A percentile compares a stretch with the other conserved stretches of the same genome.
phyloP scores from a whole-genome alignment of 768 basidiomycete genomes.

The Leccinum truebloodii region DNA sequence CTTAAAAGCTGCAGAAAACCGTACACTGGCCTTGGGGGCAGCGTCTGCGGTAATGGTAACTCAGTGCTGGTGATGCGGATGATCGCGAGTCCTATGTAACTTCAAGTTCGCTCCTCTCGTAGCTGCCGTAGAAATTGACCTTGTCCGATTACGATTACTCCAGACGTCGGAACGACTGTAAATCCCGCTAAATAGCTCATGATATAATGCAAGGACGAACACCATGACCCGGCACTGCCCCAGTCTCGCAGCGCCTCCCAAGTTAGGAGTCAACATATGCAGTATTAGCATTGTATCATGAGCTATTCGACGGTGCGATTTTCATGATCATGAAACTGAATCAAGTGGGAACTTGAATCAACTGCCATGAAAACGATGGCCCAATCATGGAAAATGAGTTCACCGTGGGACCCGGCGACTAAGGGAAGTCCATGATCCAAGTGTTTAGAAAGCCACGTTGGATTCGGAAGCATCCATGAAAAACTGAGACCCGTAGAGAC shows the following conservation, averaged over 20 bases:
- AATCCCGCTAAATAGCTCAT: conserved; percentile 13
- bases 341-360: background rate
- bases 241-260: background rate
- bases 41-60: no score
- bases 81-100: background rate
- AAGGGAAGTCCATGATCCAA: background rate
- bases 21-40: background rate
- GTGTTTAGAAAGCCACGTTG: background rate
- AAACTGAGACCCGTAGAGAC: background rate
- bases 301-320: background rate
- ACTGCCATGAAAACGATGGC: background rate
- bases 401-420: background rate
- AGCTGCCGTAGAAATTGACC: background rate
- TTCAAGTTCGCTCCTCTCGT: background rate
- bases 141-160: background rate
- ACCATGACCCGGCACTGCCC: background rate
- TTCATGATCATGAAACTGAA: background rate
- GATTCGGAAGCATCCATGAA: background rate
- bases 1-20: background rate
- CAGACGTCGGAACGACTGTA: background rate
- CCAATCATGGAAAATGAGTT: background rate
- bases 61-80: background rate
- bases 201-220: conserved; percentile 11
- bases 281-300: conserved; percentile 14
- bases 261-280: background rate